A percentile compares a stretch with the other conserved stretches of the same genome.
These are phyloP conservation scores for Trichophyton rubrum DNA, from an alignment of 2,329 filamentous ascomycete genomes.

Conservation along the genomic window DNA sequence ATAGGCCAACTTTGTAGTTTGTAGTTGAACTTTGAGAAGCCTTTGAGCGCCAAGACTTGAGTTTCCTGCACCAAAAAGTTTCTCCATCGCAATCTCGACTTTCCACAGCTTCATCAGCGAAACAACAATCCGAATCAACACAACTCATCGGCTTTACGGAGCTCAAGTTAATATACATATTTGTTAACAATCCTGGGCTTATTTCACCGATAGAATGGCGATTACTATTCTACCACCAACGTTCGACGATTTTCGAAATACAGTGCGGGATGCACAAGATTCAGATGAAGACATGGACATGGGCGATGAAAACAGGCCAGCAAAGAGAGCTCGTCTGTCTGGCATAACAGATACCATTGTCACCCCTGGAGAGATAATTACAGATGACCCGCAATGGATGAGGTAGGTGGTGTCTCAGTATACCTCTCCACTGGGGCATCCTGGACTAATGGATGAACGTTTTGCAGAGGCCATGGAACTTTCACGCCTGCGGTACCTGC, in stretches of 20 bases:
- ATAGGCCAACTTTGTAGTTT: too few species aligned
- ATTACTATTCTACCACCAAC: constrained; percentile 43
- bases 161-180: too few species aligned
- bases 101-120: too few species aligned
- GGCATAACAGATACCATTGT: constrained; percentile 43
- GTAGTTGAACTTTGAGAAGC: not conserved
- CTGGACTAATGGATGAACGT: not conserved
- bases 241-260: constrained; percentile 18
- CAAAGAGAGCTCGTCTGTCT: constrained; percentile 23
- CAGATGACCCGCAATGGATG: constrained; percentile 89
- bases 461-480: constrained; percentile 76
- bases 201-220: constrained; percentile 30
- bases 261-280: constrained; percentile 26
- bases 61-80: not conserved
- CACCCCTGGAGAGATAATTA: constrained; percentile 75
- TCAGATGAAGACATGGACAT: constrained; percentile 37
- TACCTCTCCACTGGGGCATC: not conserved
- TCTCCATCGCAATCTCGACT: not conserved
- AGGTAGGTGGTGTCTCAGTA: constrained; percentile 35
- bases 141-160: not conserved
- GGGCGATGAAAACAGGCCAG: constrained; percentile 24
- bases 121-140: not conserved
- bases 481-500: constrained; percentile 47
- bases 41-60: not conserved
- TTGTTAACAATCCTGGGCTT: not conserved